phyloP scores from a whole-genome alignment of 164 flowering plant species.

The Macadamia integrifolia region DNA sequence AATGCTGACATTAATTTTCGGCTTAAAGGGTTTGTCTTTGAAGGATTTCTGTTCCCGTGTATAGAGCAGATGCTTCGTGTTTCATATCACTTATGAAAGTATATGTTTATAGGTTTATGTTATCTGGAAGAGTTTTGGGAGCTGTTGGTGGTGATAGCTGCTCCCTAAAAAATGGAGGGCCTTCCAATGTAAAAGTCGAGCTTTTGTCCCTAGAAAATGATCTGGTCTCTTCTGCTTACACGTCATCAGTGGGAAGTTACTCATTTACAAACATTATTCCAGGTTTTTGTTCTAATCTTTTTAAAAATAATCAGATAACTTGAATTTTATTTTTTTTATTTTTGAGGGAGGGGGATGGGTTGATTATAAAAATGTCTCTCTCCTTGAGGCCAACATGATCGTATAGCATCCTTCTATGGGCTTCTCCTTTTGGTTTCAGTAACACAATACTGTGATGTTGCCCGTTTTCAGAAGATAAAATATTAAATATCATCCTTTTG shows the following conservation, averaged over 20 bases:
- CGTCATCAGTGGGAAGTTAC: slow-evolving; percentile 63
- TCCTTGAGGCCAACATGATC: too few relatives aligned
- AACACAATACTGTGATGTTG: too few relatives aligned
- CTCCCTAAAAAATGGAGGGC: slow-evolving; percentile 62
- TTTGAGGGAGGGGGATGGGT: too few relatives aligned
- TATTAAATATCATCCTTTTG: background rate
- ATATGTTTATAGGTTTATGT: slow-evolving; percentile 55
- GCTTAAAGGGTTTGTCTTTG: slow-evolving; percentile 74
- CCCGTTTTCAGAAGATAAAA: too few relatives aligned
- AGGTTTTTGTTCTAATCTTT: slow-evolving; percentile 34
- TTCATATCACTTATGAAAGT: background rate
- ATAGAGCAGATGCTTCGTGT: slow-evolving; percentile 6
- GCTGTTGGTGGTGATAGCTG: slow-evolving; percentile 94
- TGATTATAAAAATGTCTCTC: too few relatives aligned
- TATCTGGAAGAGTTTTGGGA: slow-evolving; percentile 84
- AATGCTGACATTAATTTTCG: slow-evolving; percentile 90
- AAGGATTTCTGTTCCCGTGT: background rate
- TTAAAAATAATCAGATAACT: too few relatives aligned
- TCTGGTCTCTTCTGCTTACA: slow-evolving; percentile 54
- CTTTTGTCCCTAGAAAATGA: slow-evolving; percentile 60
- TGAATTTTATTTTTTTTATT: too few relatives aligned
- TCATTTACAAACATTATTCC: slow-evolving; percentile 70
- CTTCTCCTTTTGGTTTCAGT: too few relatives aligned
- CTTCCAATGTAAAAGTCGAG: slow-evolving; percentile 70
- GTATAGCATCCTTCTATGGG: too few relatives aligned